phyloP scores from a whole-genome alignment of 257 asterid species.

The Solanum gracilifrons region DNA sequence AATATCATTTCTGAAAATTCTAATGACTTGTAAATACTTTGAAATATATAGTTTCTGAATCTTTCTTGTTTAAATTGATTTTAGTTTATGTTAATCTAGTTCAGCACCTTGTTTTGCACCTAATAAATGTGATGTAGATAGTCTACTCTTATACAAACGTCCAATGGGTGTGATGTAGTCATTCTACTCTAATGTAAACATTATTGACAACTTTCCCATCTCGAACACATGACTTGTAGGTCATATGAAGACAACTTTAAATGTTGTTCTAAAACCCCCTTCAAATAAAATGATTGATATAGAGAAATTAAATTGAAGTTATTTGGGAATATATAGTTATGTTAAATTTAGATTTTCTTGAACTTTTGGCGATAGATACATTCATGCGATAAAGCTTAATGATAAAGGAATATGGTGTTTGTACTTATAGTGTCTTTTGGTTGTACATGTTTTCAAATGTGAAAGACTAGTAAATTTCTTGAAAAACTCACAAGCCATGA shows the following conservation, averaged over 20 bases:
- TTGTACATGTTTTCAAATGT: neutral
- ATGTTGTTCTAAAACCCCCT: neutral
- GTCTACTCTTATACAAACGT: neutral
- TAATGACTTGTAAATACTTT: neutral
- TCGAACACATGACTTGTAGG: too few relatives aligned
- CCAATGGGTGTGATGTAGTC: too few relatives aligned
- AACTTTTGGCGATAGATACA: neutral
- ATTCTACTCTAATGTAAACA: neutral
- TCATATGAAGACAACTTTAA: too few relatives aligned
- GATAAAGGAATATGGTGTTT: too few relatives aligned
- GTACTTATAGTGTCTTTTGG: neutral
- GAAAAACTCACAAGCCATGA: slow-evolving; percentile 14
- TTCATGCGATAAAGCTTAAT: too few relatives aligned
- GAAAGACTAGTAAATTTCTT: slow-evolving; percentile 21
- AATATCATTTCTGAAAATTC: neutral
- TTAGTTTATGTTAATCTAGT: neutral
- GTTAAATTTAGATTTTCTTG: neutral
- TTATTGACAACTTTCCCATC: neutral
- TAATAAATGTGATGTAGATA: neutral
- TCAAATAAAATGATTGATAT: neutral
- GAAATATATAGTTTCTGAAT: neutral
- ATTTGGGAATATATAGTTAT: neutral
- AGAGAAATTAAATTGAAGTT: neutral
- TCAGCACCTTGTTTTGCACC: neutral
- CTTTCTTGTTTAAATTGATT: neutral